Base-by-base conservation (phyloP, 1,139 yeast species). In the Candida dubliniensis region DNA sequence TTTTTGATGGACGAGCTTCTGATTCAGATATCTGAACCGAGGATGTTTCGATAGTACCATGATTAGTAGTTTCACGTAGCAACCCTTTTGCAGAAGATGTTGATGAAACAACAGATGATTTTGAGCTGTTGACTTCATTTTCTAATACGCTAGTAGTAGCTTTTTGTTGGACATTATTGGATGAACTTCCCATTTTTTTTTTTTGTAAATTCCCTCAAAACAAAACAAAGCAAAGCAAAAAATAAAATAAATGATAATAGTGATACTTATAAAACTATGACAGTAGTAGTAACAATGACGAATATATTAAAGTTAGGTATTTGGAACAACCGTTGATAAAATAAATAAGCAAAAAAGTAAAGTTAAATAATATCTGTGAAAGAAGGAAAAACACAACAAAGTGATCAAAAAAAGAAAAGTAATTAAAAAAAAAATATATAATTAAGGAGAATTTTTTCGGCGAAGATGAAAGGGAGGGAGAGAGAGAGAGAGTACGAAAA, bases 1-100 rank as follows among this genome's bases (percentile, higher is more conserved):
- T 66, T 9, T 73, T 68, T 12, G 91, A 76, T 9, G 89, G 86
- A 47, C 67, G 74, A 14, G 75, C 72, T 32, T 57, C 52, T 37
- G 50, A 45, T 11, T 58, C 59, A 3, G 53, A 45, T 15, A 51
- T 44, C 29, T 50, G 45, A 15, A 41, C 26, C 5, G 46, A 41
- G 14, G 46, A 9, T n/a, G 34, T 33, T 29, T 41, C 47, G 31
- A 27, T 30, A 12, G 38, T 36, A 26, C 38, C 37, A 26, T 29
- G 24, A n/a, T 36, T 26, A 10, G 18, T 24, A 13, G 29, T 3
- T 8, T 36, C 34, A 15, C 37, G 36, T 33, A 50, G 26, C 13
- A 50, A 34, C 13, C 33, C 49, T 31, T 48, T 48, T 10, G 51
- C n/a, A 1, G 47, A 50, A 2, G 47, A 49, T 18, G 42, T 34